Base-by-base conservation (phyloP, 768 basidiomycete genomes). In the Boletus sp. region DNA sequence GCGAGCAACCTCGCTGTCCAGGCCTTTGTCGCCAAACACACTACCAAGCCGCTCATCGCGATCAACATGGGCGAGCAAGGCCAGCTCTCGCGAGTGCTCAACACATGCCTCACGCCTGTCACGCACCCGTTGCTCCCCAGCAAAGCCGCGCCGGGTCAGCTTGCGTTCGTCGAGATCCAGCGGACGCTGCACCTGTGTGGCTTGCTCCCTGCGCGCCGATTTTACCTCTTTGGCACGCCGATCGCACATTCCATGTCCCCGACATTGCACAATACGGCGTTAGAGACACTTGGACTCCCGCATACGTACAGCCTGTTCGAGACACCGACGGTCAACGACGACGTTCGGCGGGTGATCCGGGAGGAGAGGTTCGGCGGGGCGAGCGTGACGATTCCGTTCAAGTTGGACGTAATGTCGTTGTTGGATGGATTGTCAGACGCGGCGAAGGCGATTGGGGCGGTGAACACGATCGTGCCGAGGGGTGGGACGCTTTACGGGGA, bases 321-420 rank as follows among this genome's bases (percentile, higher is more conserved):
- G 73, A 88, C 90, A 0, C 66, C 75, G 6, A 69, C 76, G 7
- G 80, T 95, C 6, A 81, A 83, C 38, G 80, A 85, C 14, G 79
- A 82, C 58, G 77, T 96, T 63, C 81, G 81, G 66, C 71, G 78
- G 3, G 77, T 84, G 3, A 77, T 98, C 19, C 70, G 75, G 1
- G 74, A 80, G 4, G 79, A 83, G 2, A 82, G 85, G 43, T 98
- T 98, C 67, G 96, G 97, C 8, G 97, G 97, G 0, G 97, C 94
- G 15, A 93, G 90, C 5, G 93, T 98, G 27, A 99, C 97, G 19
- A 98, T 98, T 59, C 97, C 97, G 2, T 86, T 87, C 78, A 99
- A 99, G 72, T 76, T 96, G 37, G 89, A 92, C 56, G 78, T 98
- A 58, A 92, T 98, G 45, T 83, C 88, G 1, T 75, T 89, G 6